phyloP scores from a whole-genome alignment of 2,329 filamentous ascomycete genomes.

The Microcyclospora tardicrescens region DNA sequence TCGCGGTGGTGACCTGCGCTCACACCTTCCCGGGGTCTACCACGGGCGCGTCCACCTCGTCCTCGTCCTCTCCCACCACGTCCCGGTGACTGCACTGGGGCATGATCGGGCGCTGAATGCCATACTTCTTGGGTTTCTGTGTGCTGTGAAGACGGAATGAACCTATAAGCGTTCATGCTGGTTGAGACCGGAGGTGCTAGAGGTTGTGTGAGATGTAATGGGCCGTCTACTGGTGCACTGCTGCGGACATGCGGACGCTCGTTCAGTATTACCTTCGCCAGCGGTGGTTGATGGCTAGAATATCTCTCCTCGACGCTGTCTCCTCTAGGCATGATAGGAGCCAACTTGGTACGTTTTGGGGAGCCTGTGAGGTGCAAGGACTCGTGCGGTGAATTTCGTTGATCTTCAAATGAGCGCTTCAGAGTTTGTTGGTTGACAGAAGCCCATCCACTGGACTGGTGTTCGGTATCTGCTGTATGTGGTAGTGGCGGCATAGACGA shows the following conservation, averaged over 20 bases:
- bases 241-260: conserved; percentile 10
- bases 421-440: conserved; percentile 29
- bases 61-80: conserved; percentile 15
- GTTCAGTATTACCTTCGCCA: not conserved
- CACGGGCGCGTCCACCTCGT: conserved; percentile 9
- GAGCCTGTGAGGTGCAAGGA: conserved; percentile 21
- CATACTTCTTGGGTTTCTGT: conserved; percentile 19
- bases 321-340: conserved; percentile 24
- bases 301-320: conserved; percentile 18
- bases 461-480: conserved; percentile 12
- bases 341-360: conserved; percentile 34
- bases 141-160: conserved; percentile 21
- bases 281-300: conserved; percentile 7
- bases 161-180: conserved; percentile 15
- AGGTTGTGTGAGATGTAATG: conserved; percentile 15
- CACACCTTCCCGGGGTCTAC: conserved; percentile 27
- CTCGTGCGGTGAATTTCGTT: conserved; percentile 18
- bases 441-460: conserved; percentile 27
- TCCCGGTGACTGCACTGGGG: conserved; percentile 18
- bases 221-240: conserved; percentile 22
- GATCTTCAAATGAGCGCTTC: conserved; percentile 29
- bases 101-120: conserved; percentile 11
- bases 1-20: conserved; percentile 2
- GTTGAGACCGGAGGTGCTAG: conserved; percentile 8
- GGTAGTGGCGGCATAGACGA: conserved; percentile 9